Evolutionary conservation across 805 yeast genomes (phyloP).

Genomic region (Metschnikowia cubensis): DNA sequence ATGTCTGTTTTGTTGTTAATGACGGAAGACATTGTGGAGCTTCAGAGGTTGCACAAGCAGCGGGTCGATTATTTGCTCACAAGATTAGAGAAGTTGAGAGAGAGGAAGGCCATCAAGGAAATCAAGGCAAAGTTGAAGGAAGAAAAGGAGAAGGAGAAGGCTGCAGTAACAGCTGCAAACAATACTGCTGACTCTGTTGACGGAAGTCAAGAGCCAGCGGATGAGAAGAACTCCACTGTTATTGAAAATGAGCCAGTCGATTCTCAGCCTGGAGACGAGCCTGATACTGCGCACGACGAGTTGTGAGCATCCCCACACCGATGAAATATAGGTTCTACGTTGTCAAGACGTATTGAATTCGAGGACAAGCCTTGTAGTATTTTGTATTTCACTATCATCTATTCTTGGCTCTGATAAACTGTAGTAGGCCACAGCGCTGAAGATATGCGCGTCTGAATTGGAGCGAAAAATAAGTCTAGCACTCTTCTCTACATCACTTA

Average conservation of each 20-base stretch:
- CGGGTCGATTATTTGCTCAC: constrained; percentile 25
- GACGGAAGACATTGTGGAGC: constrained; percentile 26
- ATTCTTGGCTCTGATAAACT: not conserved
- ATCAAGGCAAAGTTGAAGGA: constrained; percentile 30
- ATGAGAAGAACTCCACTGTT: not conserved
- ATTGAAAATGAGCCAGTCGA: constrained; percentile 7
- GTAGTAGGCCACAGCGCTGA: not conserved
- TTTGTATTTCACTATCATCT: not conserved
- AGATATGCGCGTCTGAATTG: not conserved
- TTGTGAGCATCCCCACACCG: not conserved
- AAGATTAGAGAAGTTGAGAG: constrained; percentile 26
- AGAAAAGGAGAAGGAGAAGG: constrained; percentile 20
- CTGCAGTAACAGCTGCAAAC: constrained; percentile 10
- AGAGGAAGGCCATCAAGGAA: constrained; percentile 32
- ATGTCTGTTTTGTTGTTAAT: constrained; percentile 26
- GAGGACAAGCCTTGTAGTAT: not conserved
- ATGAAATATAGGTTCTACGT: not conserved
- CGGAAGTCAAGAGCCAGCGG: constrained; percentile 3
- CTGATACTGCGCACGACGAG: constrained; percentile 3
- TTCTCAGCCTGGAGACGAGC: not conserved
- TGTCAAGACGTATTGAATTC: too few species aligned
- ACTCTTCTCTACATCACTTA: not conserved
- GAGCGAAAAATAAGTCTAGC: not conserved
- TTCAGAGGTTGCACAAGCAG: constrained; percentile 28
- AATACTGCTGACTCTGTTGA: not conserved